A percentile compares a stretch with the other conserved stretches of the same genome.
phyloP scores from a whole-genome alignment of 1,139 yeast species.

The Zygosaccharomyces pseudobailii region DNA sequence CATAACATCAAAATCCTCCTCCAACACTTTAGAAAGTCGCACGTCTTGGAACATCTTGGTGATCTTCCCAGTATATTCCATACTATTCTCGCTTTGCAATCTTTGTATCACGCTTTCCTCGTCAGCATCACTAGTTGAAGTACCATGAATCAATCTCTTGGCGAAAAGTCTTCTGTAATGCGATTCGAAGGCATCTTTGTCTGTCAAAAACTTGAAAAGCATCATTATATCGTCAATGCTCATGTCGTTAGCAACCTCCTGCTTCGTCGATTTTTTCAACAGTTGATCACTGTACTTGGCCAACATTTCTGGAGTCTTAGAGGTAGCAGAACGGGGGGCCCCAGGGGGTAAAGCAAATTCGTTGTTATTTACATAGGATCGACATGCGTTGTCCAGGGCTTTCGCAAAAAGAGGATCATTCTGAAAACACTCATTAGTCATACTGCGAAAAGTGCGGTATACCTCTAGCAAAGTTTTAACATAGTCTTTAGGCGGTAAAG shows the following conservation, averaged over 20 bases:
- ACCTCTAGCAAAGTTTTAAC: slow-evolving; percentile 72
- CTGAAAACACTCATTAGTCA: slow-evolving; percentile 69
- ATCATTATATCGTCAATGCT: slow-evolving; percentile 78
- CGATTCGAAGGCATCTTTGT: slow-evolving; percentile 92
- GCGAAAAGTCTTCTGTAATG: slow-evolving; percentile 88
- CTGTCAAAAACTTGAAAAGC: slow-evolving; percentile 82
- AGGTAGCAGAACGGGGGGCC: slow-evolving; percentile 42
- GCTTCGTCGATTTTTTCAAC: slow-evolving; percentile 67
- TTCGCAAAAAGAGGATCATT: slow-evolving; percentile 76
- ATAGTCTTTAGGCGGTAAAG: slow-evolving; percentile 59
- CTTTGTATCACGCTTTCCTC: slow-evolving; percentile 85
- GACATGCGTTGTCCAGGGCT: slow-evolving; percentile 87
- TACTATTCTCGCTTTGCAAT: slow-evolving; percentile 84
- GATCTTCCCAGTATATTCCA: slow-evolving; percentile 89
- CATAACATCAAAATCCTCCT: slow-evolving; percentile 55
- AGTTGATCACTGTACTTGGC: slow-evolving; percentile 86
- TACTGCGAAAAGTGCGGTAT: slow-evolving; percentile 44
- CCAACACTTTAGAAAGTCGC: slow-evolving; percentile 78
- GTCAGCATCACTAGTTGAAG: slow-evolving; percentile 75
- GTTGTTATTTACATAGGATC: slow-evolving; percentile 77
- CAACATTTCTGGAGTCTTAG: slow-evolving; percentile 82
- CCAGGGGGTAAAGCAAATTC: slow-evolving; percentile 69
- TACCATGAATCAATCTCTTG: slow-evolving; percentile 78
- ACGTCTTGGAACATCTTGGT: slow-evolving; percentile 97
- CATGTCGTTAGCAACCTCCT: slow-evolving; percentile 63